Base-by-base conservation (phyloP, 805 yeast species). In the Metschnikowia borealis region DNA sequence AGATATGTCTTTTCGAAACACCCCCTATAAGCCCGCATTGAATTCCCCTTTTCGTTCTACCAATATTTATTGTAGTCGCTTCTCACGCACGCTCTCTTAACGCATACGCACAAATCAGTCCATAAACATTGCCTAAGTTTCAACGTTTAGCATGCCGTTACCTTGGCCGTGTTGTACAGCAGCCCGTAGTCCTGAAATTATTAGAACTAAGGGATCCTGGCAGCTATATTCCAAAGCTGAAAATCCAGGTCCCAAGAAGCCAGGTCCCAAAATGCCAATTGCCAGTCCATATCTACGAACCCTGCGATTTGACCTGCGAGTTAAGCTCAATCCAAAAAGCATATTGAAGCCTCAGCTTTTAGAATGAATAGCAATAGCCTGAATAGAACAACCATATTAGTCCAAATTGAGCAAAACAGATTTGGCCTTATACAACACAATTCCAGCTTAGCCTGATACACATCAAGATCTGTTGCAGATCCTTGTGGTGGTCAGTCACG, bases 101-200 rank as follows among this genome's bases (percentile, higher is more conserved):
- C 38, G 45, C 45, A 42, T 32, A 42, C 38, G 45, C 45, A 42
- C 21, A 32, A 20, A 42, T 32, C 45, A 42, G 45, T 42, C 38
- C 45, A 42, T 42, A 42, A 14, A 26, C 34, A 29, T 14, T 11
- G 21, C 15, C 31, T 17, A 38, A 23, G 31, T 21, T n/a, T 21
- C 31, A 21, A 6, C 11, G 18, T 21, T 23, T 23, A 14, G 7
- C 18, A 23, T 23, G 39, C 26, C 15, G 39, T 38, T 38, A 38
- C 41, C 14, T 21, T 23, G 41, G 41, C 41, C 17, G 29, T 21
- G 31, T n/a, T 38, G 21, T 23, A 37, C 26, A 13, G 14, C 21
- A 20, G 6, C 29, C 39, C 26, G 26, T 37, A 18, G 39, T 6
- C 39, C 39, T 23, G 13, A 13, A n/a, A 26, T 26, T 26, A 8